A percentile compares a stretch with the other conserved stretches of the same genome.
phyloP scores from a whole-genome alignment of 345 rosid species.

The Lepidium didymum region DNA sequence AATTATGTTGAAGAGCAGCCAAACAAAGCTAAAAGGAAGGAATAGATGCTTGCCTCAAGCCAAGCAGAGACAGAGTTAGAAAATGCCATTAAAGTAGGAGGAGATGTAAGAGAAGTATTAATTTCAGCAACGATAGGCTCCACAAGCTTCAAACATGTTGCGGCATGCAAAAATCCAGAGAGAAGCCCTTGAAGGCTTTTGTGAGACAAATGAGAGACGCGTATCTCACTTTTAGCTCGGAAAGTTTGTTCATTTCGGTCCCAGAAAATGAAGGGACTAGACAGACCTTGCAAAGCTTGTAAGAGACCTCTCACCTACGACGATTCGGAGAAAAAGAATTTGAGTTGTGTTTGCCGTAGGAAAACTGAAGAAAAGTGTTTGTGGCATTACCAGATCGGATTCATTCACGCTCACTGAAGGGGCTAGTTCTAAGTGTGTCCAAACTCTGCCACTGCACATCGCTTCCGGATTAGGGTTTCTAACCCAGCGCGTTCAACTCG shows the following conservation, averaged over 20 bases:
- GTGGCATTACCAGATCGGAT: slow-evolving; percentile 44
- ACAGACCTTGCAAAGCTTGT: slow-evolving; percentile 75
- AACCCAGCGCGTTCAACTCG: slow-evolving; percentile 30
- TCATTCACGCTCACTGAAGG: slow-evolving; percentile 42
- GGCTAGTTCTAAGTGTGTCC: neutral
- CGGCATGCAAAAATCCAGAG: slow-evolving; percentile 53
- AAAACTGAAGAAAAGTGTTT: neutral
- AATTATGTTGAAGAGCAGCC: neutral
- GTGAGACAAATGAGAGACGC: slow-evolving; percentile 63
- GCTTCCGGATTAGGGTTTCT: slow-evolving; percentile 18
- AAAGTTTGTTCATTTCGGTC: slow-evolving; percentile 39
- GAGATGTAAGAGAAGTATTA: slow-evolving; percentile 23
- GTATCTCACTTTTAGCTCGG: slow-evolving; percentile 44
- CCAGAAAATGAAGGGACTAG: slow-evolving; percentile 59
- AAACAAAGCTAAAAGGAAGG: neutral
- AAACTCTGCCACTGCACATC: slow-evolving; percentile 11
- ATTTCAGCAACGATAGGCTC: slow-evolving; percentile 40
- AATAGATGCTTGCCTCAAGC: slow-evolving; percentile 48
- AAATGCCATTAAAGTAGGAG: slow-evolving; percentile 72
- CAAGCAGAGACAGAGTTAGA: slow-evolving; percentile 56
- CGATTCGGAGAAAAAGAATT: neutral
- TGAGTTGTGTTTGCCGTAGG: neutral
- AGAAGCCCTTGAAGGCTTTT: slow-evolving; percentile 54
- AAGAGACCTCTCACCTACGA: slow-evolving; percentile 52
- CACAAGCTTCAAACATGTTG: slow-evolving; percentile 76